Percentiles rank a stretch among this genome's conserved stretches.
Evolutionary conservation across 768 basidiomycete species (phyloP).

Genomic region (Pleurotus djamor): DNA sequence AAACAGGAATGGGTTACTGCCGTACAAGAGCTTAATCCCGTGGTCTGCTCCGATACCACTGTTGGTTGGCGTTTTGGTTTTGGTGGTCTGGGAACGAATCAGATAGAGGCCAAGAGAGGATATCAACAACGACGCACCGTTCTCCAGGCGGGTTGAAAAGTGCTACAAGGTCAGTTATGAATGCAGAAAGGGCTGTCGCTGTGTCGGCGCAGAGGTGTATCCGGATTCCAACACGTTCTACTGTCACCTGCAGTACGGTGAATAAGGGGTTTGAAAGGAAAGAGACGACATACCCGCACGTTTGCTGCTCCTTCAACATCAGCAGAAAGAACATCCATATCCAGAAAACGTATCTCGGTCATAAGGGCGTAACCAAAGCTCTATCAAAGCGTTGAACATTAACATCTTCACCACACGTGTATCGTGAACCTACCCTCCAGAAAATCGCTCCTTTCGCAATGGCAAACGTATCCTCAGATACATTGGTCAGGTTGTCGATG

Average conservation of each 20-base stretch:
- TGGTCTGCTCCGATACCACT: conserved; percentile 23
- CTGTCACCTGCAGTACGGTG: conserved; percentile 41
- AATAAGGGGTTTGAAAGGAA: neutral
- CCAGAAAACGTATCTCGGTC: conserved; percentile 52
- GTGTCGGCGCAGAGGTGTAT: conserved; percentile 83
- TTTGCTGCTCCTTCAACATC: conserved; percentile 25
- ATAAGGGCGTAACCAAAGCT: conserved; percentile 68
- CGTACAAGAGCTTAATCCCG: conserved; percentile 34
- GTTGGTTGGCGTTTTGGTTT: conserved; percentile 25
- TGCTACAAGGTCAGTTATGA: conserved; percentile 51
- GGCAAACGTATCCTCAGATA: conserved; percentile 20
- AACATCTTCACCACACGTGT: neutral
- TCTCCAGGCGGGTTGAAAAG: conserved; percentile 29
- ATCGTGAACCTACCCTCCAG: conserved; percentile 61
- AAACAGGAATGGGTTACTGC: neutral
- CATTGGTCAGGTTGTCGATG: conserved; percentile 28
- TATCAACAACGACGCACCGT: neutral
- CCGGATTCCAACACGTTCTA: conserved; percentile 51
- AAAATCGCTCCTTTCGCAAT: conserved; percentile 34
- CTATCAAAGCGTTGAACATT: conserved; percentile 25
- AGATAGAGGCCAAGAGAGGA: neutral
- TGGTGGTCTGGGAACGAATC: conserved; percentile 17
- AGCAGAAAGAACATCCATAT: conserved; percentile 36
- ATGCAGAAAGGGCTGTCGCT: conserved; percentile 51
- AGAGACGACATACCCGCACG: conserved; percentile 25